Evolutionary conservation across 2,329 filamentous ascomycete genomes (phyloP).

Genomic region (Massarina eburnea): DNA sequence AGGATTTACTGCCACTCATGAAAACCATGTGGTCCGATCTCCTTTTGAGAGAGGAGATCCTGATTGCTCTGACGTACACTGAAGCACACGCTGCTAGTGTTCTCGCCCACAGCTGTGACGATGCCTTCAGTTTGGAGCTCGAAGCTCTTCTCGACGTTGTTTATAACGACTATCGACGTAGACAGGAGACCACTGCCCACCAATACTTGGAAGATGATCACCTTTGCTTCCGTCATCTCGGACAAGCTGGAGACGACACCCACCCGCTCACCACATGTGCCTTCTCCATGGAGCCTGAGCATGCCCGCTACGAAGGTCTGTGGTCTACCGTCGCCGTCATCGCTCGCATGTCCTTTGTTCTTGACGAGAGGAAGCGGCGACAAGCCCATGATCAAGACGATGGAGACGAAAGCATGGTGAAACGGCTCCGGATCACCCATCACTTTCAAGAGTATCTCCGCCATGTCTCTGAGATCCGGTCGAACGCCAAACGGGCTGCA

Average conservation of each 20-base stretch:
- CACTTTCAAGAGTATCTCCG: constrained; percentile 45
- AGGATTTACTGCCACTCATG: constrained; percentile 69
- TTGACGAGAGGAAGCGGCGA: constrained; percentile 30
- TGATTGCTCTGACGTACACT: constrained; percentile 69
- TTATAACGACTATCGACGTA: constrained; percentile 75
- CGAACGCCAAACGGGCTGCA: constrained; percentile 49
- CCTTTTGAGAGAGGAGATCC: constrained; percentile 71
- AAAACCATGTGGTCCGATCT: constrained; percentile 69
- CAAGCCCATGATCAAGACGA: constrained; percentile 19
- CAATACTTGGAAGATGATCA: constrained; percentile 72
- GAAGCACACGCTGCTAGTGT: constrained; percentile 44
- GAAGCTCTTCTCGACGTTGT: constrained; percentile 70
- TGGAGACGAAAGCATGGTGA: constrained; percentile 27
- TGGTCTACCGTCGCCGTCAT: constrained; percentile 46
- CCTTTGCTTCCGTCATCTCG: constrained; percentile 54
- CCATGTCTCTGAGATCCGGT: constrained; percentile 36
- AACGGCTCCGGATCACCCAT: constrained; percentile 42
- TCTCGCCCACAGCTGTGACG: constrained; percentile 26
- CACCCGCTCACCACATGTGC: constrained; percentile 32
- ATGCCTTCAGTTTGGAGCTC: constrained; percentile 46
- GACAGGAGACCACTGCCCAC: constrained; percentile 56
- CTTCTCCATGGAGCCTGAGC: constrained; percentile 38
- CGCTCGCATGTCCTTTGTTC: constrained; percentile 40
- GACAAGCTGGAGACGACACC: constrained; percentile 27
- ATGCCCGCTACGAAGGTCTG: constrained; percentile 30